Base-by-base conservation (phyloP, 257 asterid species). In the Plantago major region DNA sequence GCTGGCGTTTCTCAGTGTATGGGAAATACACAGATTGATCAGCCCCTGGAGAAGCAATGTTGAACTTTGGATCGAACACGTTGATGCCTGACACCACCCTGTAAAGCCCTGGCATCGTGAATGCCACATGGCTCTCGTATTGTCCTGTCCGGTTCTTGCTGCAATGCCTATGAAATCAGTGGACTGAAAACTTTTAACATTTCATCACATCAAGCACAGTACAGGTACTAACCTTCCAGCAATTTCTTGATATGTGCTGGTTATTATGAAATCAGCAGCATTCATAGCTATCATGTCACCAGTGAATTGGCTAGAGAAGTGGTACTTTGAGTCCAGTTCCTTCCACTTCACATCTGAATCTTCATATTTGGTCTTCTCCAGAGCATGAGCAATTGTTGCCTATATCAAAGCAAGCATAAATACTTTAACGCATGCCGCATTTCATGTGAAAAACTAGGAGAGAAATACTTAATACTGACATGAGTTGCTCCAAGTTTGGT, bases 331-430 rank as follows among this genome's bases (percentile, higher is more conserved):
- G 65, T 90, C 95, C 2, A 86, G 73, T 11, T 79, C 85, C 78
- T 66, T 81, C 95, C 87, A 84, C 56, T 82, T 84, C 30, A 79
- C 79, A 71, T 89, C 97, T 9, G 95, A 86, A 63, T 84, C 95
- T 79, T 90, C 97, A 42, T 87, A 90, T 68, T 89, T 90, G 0
- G 94, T 84, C 71, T 84, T 90, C 84, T 90, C 97, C 78, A 90
- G 69, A 57, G 97, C 97, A 78, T 90, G 97, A 63, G 97, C 97
- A 75, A 90, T 90, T 57, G 92, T 90, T 56, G 88, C 95, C 97
- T 90, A 47, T 14, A 46, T 18, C 50, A 22, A 33, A 22, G 40
- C 6, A 65, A 52, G 52, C 54, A 58, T 11, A 52, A 10, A 38
- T 64, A 11, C 49, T 18, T 60, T 63, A 67, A 50, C 44, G 33